Evolutionary conservation across 192 early-diverging fungal species (phyloP), one percentile per base, ranked within the genome.

Genomic region (Coemansia sp.): DNA sequence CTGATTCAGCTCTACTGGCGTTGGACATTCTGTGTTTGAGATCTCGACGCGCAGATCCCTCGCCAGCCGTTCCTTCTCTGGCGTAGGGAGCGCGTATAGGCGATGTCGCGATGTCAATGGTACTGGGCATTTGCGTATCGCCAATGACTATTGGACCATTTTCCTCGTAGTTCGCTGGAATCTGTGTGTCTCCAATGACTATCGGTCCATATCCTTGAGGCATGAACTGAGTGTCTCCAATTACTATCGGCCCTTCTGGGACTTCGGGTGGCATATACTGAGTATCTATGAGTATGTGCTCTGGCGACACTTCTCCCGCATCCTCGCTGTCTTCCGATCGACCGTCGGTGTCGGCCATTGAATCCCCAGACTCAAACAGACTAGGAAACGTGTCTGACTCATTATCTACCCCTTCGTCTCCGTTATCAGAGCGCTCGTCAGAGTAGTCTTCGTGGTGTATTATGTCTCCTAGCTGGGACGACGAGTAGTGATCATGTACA

Each of bases 141-240:
- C 54, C 54, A 34, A 57, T 57, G 54, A 35, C 33, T n/a, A 57
- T 57, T 33, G 54, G 16, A 17, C 54, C 54, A 3, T 13, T 21
- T n/a, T n/a, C 51, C 19, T 3, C 35, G 8, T 27, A 34, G 6
- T 5, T 19, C 13, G 3, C n/a, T 37, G 54, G 34, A 13, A 35
- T 33, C 44, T 72, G 70, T 3, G 64, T 60, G 17, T 44, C 39
- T 31, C 53, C 56, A 34, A 68, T 61, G 33, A 60, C 57, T 46
- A 68, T 68, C 11, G 66, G 66, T 3, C 17, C 31, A 2, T 57
- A 9, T 13, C 35, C 54, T 57, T 33, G 27, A 34, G 54, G 31
- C 31, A 24, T 34, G 54, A 35, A 57, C 31, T 57, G 54, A 13
- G 54, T 57, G 16, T 33, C 54, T 34, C 27, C 6, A 16, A 34